Conservation (phyloP, 768 basidiomycete species). For the Suillus subluteus region DNA sequence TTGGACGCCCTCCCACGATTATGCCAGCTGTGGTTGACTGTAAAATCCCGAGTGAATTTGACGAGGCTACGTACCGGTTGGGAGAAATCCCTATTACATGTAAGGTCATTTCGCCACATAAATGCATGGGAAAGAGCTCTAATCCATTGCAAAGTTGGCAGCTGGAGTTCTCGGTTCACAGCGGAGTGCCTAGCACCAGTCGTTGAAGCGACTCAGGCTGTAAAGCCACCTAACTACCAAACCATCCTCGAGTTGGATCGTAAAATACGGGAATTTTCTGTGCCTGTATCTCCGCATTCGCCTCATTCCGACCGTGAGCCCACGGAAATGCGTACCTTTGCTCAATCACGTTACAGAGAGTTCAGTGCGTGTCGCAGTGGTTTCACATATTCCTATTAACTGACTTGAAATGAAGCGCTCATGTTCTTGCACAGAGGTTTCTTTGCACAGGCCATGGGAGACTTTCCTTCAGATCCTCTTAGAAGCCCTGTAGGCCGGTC, state of each 20-base stretch:
- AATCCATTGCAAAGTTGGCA: conserved; percentile 42
- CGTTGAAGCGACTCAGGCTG: conserved; percentile 42
- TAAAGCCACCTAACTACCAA: conserved; percentile 50
- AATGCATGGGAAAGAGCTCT: conserved; percentile 2
- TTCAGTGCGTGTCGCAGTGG: conserved; percentile 36
- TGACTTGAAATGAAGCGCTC: conserved; percentile 42
- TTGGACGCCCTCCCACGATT: conserved; percentile 52
- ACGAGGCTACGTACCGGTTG: conserved; percentile 47
- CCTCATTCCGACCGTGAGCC: conserved; percentile 36
- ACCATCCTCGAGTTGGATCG: conserved; percentile 51
- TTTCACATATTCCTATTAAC: neutral
- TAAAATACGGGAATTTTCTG: conserved; percentile 46
- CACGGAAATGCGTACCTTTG: conserved; percentile 44
- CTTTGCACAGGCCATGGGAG: conserved; percentile 59
- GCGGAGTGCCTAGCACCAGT: conserved; percentile 47
- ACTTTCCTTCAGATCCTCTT: conserved; percentile 50
- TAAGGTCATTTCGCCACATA: conserved; percentile 31
- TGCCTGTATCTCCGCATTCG: conserved; percentile 27
- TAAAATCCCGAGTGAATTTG: conserved; percentile 46
- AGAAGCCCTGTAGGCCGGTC: conserved; percentile 52
- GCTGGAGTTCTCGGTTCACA: conserved; percentile 48
- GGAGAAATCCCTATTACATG: conserved; percentile 49
- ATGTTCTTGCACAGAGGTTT: conserved; percentile 59
- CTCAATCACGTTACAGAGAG: conserved; percentile 49
- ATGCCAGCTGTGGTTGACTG: conserved; percentile 49